Evolutionary conservation across 495 filamentous ascomycete genomes (phyloP), one percentile per base, ranked within the genome.

Genomic region (Aspergillus conjunctus): DNA sequence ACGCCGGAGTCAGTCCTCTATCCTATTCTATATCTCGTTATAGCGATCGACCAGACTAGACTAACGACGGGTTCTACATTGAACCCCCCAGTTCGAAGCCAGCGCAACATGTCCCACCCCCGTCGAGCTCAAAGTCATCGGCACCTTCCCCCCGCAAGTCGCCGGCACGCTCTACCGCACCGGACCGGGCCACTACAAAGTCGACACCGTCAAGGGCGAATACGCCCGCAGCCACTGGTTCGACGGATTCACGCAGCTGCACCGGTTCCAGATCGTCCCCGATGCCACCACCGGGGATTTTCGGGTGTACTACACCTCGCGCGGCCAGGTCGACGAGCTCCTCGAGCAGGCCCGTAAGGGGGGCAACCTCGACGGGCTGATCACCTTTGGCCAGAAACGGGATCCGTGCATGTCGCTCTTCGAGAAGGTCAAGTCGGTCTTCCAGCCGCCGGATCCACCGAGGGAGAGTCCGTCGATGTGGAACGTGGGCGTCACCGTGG

Each of bases 331-430:
- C 17, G 62, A 64, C 51, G 53, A 49, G 17, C 51, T 64, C 11
- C 14, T 64, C 31, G 62, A 64, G 39, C 45, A 53, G n/a, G 62
- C 56, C 14, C 52, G 62, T 0, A 41, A 49, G 22, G 17, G 44
- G 1, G 52, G 57, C 9, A 56, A n/a, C 6, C 26, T 64, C 11
- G 39, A 56, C 15, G 43, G 44, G 1, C 21, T 48, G 12, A 41
- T 64, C 8, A 60, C 62, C 15, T 64, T 64, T 22, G 62, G 45
- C n/a, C 62, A 64, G 53, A 60, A 60, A 22, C 21, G 62, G 11
- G 62, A 64, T 32, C 62, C 62, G 3, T 64, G 62, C 34, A 49
- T 21, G 51, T 44, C 30, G 43, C 15, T 60, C 37, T 64, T 64
- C 15, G 51, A 48, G 45, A 64, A 64, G 46, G 57, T 60, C 22